These are phyloP conservation scores for Verticillium alfalfae DNA, from an alignment of 2,329 filamentous ascomycete species.

Conservation along the genomic window DNA sequence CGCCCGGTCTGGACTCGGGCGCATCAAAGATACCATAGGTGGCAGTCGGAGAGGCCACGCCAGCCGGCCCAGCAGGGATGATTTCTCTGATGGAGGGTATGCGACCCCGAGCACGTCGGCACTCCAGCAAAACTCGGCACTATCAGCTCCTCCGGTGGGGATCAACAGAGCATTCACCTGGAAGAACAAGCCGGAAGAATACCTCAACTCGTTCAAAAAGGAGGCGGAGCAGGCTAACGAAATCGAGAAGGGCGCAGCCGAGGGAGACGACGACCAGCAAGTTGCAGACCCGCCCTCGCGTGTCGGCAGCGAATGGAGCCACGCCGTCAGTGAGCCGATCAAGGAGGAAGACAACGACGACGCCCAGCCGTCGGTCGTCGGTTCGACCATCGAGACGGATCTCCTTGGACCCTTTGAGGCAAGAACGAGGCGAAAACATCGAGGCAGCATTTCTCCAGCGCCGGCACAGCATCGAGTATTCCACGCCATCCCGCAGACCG, in stretches of 20 bases:
- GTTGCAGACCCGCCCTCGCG: background rate
- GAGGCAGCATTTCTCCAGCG: constrained; percentile 50
- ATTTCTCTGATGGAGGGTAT: constrained; percentile 32
- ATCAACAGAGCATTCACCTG: constrained; percentile 53
- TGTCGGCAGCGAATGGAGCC: constrained; percentile 3
- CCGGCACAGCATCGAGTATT: constrained; percentile 50
- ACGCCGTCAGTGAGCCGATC: constrained; percentile 2
- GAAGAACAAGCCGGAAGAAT: constrained; percentile 60
- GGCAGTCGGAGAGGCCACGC: constrained; percentile 47
- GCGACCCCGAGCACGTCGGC: constrained; percentile 26
- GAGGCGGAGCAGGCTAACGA: constrained; percentile 6
- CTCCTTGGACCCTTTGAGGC: constrained; percentile 47
- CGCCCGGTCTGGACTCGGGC: constrained; percentile 74
- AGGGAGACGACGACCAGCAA: background rate
- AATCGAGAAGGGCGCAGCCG: background rate
- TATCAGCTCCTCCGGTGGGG: constrained; percentile 27
- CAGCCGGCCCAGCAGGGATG: constrained; percentile 52
- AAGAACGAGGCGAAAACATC: constrained; percentile 35
- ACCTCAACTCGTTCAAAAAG: constrained; percentile 24
- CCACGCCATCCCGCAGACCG: constrained; percentile 11
- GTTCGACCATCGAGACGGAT: constrained; percentile 54
- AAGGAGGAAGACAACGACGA: constrained; percentile 7
- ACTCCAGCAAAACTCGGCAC: constrained; percentile 27
- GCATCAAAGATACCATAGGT: constrained; percentile 82
- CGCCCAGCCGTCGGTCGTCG: constrained; percentile 42